Percentiles rank a stretch among this genome's conserved stretches.
phyloP scores from a whole-genome alignment of 331 rosid genomes.

The Phaseolus coccineus region DNA sequence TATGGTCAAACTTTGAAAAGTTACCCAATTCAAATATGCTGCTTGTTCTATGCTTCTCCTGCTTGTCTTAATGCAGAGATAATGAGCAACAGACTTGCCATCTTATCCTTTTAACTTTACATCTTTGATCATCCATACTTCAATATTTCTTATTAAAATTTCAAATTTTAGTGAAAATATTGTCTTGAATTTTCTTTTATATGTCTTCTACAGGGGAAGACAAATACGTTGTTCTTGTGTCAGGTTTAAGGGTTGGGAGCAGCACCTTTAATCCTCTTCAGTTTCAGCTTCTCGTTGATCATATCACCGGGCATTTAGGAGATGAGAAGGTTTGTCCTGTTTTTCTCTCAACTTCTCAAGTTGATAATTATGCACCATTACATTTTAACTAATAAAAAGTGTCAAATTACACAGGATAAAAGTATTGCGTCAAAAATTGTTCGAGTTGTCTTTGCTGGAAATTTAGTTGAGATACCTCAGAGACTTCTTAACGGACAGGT shows the following conservation, averaged over 20 bases:
- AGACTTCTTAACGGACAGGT: slow-evolving; percentile 92
- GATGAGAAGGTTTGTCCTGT: slow-evolving; percentile 75
- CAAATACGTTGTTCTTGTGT: slow-evolving; percentile 81
- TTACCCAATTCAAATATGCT: slow-evolving; percentile 38
- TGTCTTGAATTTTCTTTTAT: slow-evolving; percentile 15
- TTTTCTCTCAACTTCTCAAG: slow-evolving; percentile 36
- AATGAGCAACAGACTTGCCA: slow-evolving; percentile 11
- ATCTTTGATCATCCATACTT: slow-evolving; percentile 23
- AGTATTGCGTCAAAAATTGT: slow-evolving; percentile 85
- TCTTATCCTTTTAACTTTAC: background rate
- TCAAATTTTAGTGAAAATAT: slow-evolving; percentile 6
- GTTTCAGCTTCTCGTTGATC: slow-evolving; percentile 94
- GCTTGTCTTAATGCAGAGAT: slow-evolving; percentile 26
- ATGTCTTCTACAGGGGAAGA: slow-evolving; percentile 75
- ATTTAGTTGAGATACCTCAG: slow-evolving; percentile 78
- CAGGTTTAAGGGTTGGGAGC: slow-evolving; percentile 87
- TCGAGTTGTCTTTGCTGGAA: slow-evolving; percentile 84
- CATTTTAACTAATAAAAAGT: slow-evolving; percentile 46
- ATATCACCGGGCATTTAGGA: slow-evolving; percentile 96
- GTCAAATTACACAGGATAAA: slow-evolving; percentile 71
- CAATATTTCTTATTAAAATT: slow-evolving; percentile 27
- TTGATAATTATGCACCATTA: slow-evolving; percentile 38
- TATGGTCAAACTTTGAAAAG: slow-evolving; percentile 33
- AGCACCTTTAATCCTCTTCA: slow-evolving; percentile 83
- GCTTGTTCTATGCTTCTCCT: slow-evolving; percentile 35